phyloP scores from a whole-genome alignment of 495 filamentous ascomycete genomes.

The Massariosphaeria phaeospora region DNA sequence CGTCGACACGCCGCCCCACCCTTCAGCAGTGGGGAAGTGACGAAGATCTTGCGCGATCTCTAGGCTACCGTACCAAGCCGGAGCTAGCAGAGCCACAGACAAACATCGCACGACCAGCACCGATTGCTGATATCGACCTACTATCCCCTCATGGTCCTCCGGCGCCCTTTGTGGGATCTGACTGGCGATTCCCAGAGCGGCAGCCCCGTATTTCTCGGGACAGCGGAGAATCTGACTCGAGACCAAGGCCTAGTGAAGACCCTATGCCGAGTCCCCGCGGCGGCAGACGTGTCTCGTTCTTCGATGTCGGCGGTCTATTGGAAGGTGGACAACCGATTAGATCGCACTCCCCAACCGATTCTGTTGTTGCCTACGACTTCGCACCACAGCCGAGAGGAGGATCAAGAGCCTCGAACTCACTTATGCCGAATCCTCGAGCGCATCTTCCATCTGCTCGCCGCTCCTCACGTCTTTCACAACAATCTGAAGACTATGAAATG shows the following conservation, averaged over 20 bases:
- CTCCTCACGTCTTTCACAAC: slow-evolving; percentile 24
- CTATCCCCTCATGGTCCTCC: slow-evolving; percentile 7
- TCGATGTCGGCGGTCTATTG: slow-evolving; percentile 40
- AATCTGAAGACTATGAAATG: slow-evolving; percentile 25
- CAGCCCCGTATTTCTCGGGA: slow-evolving; percentile 10
- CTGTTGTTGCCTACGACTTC: slow-evolving; percentile 44
- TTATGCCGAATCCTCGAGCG: slow-evolving; percentile 14
- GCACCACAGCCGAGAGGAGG: slow-evolving; percentile 30
- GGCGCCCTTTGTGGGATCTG: slow-evolving; percentile 10
- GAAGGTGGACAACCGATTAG: slow-evolving; percentile 23
- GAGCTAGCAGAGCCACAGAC: slow-evolving; percentile 29
- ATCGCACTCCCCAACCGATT: slow-evolving; percentile 36
- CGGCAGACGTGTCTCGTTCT: slow-evolving; percentile 36
- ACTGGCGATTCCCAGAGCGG: slow-evolving; percentile 17
- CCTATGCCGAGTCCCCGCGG: slow-evolving; percentile 30
- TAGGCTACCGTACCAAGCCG: slow-evolving; percentile 38
- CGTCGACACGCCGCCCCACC: slow-evolving; percentile 36
- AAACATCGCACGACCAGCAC: slow-evolving; percentile 31
- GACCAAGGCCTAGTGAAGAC: slow-evolving; percentile 1
- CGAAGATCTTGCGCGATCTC: slow-evolving; percentile 39
- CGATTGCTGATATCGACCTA: slow-evolving; percentile 27
- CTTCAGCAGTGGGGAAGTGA: slow-evolving; percentile 38
- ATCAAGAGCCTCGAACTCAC: slow-evolving; percentile 29
- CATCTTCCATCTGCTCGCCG: slow-evolving; percentile 17
- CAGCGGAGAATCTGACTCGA: slow-evolving; percentile 28